These are phyloP conservation scores for rapeseed (Brassica napus) DNA, from an alignment of 345 rosid species.

Conservation along the genomic window Da-Ae NC_063449.1:18967001-18967500, in stretches of 20 bases:
- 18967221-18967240: conserved; percentile 67
- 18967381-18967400: conserved; percentile 15
- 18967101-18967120: conserved; percentile 83
- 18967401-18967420: conserved; percentile 49
- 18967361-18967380: neutral
- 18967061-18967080: conserved; percentile 60
- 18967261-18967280: conserved; percentile 82
- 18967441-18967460: conserved; percentile 41
- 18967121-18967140: conserved; percentile 78
- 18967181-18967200: conserved; percentile 77
- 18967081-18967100: conserved; percentile 62
- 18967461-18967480: conserved; percentile 45
- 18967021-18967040: neutral
- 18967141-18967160: conserved; percentile 71
- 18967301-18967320: conserved; percentile 81
- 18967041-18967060: conserved; percentile 21
- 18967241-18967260: conserved; percentile 82
- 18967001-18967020: neutral
- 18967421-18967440: conserved; percentile 55
- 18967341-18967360: neutral
- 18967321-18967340: conserved; percentile 47
- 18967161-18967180: conserved; percentile 85
- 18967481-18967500: conserved; percentile 47
- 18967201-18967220: conserved; percentile 60
- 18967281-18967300: conserved; percentile 87